phyloP scores from a whole-genome alignment of 179 eudicot genomes.

The Dionaea muscipula region DNA sequence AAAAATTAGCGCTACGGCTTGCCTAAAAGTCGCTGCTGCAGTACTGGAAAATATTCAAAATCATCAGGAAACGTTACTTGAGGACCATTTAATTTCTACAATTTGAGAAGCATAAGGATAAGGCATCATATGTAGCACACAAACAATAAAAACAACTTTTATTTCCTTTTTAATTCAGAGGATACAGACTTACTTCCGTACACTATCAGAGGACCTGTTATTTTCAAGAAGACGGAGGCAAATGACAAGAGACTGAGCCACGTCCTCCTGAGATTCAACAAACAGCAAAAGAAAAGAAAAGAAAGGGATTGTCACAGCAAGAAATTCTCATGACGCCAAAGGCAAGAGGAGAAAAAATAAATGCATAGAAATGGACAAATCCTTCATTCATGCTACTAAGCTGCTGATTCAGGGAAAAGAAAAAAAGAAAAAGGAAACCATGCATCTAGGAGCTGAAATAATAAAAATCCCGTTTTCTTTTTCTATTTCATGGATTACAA shows the following conservation, averaged over 20 bases:
- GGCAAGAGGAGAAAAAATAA: slow-evolving; percentile 6
- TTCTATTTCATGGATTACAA: no score
- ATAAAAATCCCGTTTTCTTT: no score
- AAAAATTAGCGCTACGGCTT: slow-evolving; percentile 90
- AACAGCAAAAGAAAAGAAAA: slow-evolving; percentile 3
- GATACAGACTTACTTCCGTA: slow-evolving; percentile 56
- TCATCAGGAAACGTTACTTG: neutral
- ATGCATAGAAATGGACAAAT: neutral
- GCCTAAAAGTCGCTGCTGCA: slow-evolving; percentile 98
- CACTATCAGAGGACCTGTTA: slow-evolving; percentile 85
- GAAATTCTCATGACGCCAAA: neutral
- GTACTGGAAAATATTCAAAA: slow-evolving; percentile 41
- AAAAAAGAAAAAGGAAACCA: neutral
- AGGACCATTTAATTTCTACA: neutral
- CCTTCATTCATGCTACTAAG: neutral
- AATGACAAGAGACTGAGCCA: slow-evolving; percentile 85
- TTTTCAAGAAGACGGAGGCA: slow-evolving; percentile 85
- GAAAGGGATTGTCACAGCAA: neutral
- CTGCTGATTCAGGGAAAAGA: neutral
- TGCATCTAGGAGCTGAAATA: no score
- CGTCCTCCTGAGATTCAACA: slow-evolving; percentile 49
- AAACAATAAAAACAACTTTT: neutral
- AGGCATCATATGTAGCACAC: neutral
- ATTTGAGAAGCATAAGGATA: neutral
- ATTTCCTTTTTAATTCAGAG: neutral